These are phyloP conservation scores for Picochlorum sp. DNA, from an alignment of 139 green algal species.

Conservation along the genomic window DNA sequence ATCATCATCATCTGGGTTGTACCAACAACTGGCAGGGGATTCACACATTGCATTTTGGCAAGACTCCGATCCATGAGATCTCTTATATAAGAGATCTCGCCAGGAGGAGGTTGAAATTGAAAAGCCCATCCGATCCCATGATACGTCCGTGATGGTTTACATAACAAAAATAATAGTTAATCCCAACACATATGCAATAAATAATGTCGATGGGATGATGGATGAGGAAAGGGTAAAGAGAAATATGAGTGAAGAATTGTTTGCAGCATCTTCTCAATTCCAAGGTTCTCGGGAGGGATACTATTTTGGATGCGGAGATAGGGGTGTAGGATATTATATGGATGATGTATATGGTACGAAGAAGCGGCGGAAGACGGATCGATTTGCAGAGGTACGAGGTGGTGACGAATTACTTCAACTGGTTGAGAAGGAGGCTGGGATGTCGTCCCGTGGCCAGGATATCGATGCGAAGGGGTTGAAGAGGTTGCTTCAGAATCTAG, in stretches of 20 bases:
- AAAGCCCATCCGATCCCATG: no score
- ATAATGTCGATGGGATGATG: no score
- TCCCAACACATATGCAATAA: no score
- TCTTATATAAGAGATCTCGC: no score
- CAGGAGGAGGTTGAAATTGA: no score
- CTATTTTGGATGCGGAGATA: slow-evolving; percentile 44
- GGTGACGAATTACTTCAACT: slow-evolving; percentile 3
- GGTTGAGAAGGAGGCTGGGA: slow-evolving; percentile 2
- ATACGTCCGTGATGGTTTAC: no score
- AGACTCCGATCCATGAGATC: no score
- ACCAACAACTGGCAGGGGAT: no score
- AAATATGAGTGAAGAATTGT: slow-evolving; percentile 12
- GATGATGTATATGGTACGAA: background rate
- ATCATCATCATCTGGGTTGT: no score
- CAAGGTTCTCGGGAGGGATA: slow-evolving; percentile 45
- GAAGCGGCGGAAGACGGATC: background rate
- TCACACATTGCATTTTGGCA: no score
- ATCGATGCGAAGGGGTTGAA: slow-evolving; percentile 57
- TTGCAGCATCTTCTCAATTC: slow-evolving; percentile 35
- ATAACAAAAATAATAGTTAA: no score
- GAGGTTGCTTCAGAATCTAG: slow-evolving; percentile 53
- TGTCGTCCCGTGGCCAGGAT: slow-evolving; percentile 4
- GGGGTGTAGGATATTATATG: slow-evolving; percentile 51
- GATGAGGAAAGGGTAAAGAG: background rate
- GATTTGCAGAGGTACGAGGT: background rate